A percentile compares a stretch with the other conserved stretches of the same genome.
Conservation (phyloP, 768 basidiomycete species). For the Porphyrellus cyaneotinctus region DNA sequence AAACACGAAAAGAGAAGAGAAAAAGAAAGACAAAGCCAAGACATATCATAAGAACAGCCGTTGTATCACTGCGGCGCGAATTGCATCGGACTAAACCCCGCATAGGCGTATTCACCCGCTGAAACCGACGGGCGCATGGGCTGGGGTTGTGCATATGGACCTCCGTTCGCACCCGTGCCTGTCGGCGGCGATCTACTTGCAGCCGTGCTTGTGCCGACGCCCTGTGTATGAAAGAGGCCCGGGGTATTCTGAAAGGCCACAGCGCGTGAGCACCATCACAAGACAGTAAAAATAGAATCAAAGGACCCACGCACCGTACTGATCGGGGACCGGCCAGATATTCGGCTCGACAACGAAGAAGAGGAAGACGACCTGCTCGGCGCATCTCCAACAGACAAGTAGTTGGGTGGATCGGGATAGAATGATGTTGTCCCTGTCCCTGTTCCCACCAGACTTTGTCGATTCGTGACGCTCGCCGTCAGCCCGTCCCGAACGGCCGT, state of each 20-base stretch:
- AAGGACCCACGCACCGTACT: slow-evolving; percentile 21
- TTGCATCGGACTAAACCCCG: slow-evolving; percentile 23
- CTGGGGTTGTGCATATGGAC: slow-evolving; percentile 24
- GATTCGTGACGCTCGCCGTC: slow-evolving; percentile 21
- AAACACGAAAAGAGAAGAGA: not conserved
- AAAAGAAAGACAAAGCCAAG: not conserved
- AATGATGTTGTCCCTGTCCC: slow-evolving; percentile 10
- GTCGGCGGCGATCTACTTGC: slow-evolving; percentile 21
- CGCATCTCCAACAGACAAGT: slow-evolving; percentile 19
- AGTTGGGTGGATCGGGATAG: slow-evolving; percentile 25
- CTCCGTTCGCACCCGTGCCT: not conserved
- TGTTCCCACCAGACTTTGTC: slow-evolving; percentile 12
- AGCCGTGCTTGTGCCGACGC: slow-evolving; percentile 4
- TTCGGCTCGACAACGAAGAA: slow-evolving; percentile 32
- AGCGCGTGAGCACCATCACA: slow-evolving; percentile 5
- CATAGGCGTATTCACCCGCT: slow-evolving; percentile 13
- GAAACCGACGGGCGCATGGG: slow-evolving; percentile 17
- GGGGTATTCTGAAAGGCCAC: slow-evolving; percentile 18
- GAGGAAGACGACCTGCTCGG: slow-evolving; percentile 33
- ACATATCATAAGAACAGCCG: not conserved
- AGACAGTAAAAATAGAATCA: not conserved
- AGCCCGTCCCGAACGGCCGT: slow-evolving; percentile 28
- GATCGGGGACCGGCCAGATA: slow-evolving; percentile 31
- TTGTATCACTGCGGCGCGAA: slow-evolving; percentile 13
- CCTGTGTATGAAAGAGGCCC: slow-evolving; percentile 21